These are phyloP conservation scores for Dianthus caryophyllus DNA, from an alignment of 148 eudicot genomes.

Conservation along the genomic window DNA sequence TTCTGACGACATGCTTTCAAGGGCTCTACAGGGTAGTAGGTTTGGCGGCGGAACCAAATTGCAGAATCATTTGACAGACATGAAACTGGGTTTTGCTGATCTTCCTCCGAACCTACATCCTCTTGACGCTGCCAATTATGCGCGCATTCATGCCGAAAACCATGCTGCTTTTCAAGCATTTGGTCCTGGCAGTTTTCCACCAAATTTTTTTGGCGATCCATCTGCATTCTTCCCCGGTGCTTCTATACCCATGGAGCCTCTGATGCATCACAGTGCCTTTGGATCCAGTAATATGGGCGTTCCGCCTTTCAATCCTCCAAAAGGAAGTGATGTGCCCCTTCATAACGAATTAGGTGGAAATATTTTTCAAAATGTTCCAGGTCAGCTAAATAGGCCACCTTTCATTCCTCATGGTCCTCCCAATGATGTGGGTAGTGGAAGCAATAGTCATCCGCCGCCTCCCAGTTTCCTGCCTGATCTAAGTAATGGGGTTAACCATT, in stretches of 20 bases:
- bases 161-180: constrained; percentile 36
- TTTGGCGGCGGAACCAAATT: constrained; percentile 46
- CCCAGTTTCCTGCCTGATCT: constrained; percentile 29
- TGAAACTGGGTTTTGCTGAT: constrained; percentile 76
- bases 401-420: constrained; percentile 26
- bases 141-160: constrained; percentile 33
- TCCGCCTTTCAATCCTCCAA: constrained; percentile 32
- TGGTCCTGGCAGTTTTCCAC: constrained; percentile 39
- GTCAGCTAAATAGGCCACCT: constrained; percentile 36
- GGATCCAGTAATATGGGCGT: constrained; percentile 35
- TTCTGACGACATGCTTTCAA: constrained; percentile 78
- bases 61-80: constrained; percentile 73
- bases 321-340: constrained; percentile 32
- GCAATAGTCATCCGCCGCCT: constrained; percentile 23
- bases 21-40: constrained; percentile 65
- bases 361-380: constrained; percentile 32
- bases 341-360: constrained; percentile 28
- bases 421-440: constrained; percentile 24
- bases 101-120: constrained; percentile 35
- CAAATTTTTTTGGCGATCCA: constrained; percentile 39
- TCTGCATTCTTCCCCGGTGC: constrained; percentile 34
- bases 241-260: constrained; percentile 41
- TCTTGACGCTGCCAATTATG: constrained; percentile 35
- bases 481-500: constrained; percentile 21
- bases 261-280: constrained; percentile 38